phyloP scores from a whole-genome alignment of 805 yeast genomes.

The Naumovozyma castellii region DNA sequence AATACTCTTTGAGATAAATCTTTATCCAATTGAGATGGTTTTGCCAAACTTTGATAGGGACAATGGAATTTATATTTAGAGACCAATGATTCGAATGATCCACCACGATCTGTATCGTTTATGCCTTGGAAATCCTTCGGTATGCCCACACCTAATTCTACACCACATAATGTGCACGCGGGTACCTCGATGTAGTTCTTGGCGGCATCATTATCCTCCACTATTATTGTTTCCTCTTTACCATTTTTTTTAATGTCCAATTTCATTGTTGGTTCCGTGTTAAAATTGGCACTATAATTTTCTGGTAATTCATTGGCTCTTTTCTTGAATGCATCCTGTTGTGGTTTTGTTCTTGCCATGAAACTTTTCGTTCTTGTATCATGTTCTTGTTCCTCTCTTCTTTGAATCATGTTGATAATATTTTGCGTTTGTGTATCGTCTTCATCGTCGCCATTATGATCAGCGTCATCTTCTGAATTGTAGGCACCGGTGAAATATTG shows the following conservation, averaged over 20 bases:
- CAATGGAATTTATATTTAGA: conserved; percentile 37
- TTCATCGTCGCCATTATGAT: conserved; percentile 3
- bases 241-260: conserved; percentile 15
- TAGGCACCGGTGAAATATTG: conserved; percentile 5
- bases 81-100: conserved; percentile 26
- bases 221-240: conserved; percentile 9
- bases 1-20: conserved; percentile 60
- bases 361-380: conserved; percentile 18
- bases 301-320: conserved; percentile 21
- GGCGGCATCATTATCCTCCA: conserved; percentile 19
- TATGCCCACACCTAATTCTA: conserved; percentile 63
- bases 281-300: conserved; percentile 26
- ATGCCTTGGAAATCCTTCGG: conserved; percentile 40
- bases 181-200: conserved; percentile 31
- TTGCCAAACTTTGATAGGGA: conserved; percentile 52
- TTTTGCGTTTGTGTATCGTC: conserved; percentile 18
- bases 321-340: conserved; percentile 17
- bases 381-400: conserved; percentile 25
- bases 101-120: conserved; percentile 12
- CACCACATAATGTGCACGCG: conserved; percentile 63
- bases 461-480: conserved; percentile 4
- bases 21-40: conserved; percentile 44
- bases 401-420: conserved; percentile 27
- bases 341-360: conserved; percentile 21
- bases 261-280: conserved; percentile 16